These are phyloP conservation scores for Incumbomyces delicatus DNA, from an alignment of 2,329 filamentous ascomycete species.

Conservation along the genomic window DNA sequence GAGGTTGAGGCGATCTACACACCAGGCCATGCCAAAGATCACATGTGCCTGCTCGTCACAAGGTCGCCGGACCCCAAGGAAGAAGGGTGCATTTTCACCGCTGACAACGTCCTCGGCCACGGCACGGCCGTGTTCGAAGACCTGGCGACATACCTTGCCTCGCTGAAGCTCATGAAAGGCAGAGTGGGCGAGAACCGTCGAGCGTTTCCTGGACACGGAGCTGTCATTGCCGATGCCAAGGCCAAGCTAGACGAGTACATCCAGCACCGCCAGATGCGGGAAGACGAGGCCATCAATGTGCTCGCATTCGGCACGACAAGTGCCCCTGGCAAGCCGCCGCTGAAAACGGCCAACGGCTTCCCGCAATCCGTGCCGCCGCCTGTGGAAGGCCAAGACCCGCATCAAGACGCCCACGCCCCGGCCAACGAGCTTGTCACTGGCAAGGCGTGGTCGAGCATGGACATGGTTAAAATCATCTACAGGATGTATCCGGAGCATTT, in stretches of 20 bases:
- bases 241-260: conserved; percentile 75
- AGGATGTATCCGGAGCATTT: conserved; percentile 64
- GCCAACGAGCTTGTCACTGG: conserved; percentile 21
- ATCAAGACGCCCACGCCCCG: conserved; percentile 7
- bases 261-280: conserved; percentile 65
- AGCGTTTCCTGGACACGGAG: conserved; percentile 82
- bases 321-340: conserved; percentile 5
- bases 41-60: conserved; percentile 66
- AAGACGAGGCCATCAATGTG: conserved; percentile 63
- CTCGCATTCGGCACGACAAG: conserved; percentile 37
- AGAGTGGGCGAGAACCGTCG: conserved; percentile 36
- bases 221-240: conserved; percentile 62
- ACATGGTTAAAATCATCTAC: conserved; percentile 84
- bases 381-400: conserved; percentile 14
- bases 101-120: conserved; percentile 79
- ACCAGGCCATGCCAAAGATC: conserved; percentile 72
- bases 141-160: conserved; percentile 56
- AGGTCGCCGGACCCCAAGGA: conserved; percentile 34
- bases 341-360: conserved; percentile 5
- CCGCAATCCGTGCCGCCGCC: conserved; percentile 13
- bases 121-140: conserved; percentile 81
- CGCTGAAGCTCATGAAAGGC: conserved; percentile 55
- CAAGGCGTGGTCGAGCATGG: conserved; percentile 58
- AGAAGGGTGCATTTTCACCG: conserved; percentile 75
- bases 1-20: conserved; percentile 55